A percentile compares a stretch with the other conserved stretches of the same genome.
Conservation (phyloP, 495 filamentous ascomycete genomes). For the Choiromyces venosus region DNA sequence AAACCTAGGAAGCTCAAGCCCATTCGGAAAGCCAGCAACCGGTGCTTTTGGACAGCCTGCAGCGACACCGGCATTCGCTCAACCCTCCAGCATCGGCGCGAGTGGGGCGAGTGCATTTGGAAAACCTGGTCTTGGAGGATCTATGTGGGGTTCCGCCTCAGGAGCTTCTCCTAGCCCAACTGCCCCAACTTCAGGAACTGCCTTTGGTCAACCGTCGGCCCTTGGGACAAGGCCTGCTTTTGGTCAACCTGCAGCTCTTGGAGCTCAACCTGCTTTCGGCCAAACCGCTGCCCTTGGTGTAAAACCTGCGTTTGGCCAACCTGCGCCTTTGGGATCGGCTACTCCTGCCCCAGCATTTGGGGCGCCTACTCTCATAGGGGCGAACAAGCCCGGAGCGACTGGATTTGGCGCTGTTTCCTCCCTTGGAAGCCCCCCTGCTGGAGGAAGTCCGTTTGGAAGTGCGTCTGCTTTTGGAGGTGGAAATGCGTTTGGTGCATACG, state of each 20-base stretch:
- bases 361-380: conserved; percentile 35
- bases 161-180: conserved; percentile 9
- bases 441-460: conserved; percentile 36
- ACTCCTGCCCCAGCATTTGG: conserved; percentile 42
- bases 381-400: conserved; percentile 10
- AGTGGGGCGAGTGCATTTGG: conserved; percentile 27
- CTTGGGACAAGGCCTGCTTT: conserved; percentile 21
- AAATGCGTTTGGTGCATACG: conserved; percentile 58
- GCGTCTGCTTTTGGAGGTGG: conserved; percentile 25
- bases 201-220: conserved; percentile 33
- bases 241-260: conserved; percentile 5
- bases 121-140: conserved; percentile 18
- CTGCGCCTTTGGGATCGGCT: conserved; percentile 43
- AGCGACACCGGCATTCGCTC: conserved; percentile 31
- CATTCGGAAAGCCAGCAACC: conserved; percentile 34
- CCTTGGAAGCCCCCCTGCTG: conserved; percentile 39
- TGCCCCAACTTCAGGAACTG: conserved; percentile 11
- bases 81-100: conserved; percentile 10
- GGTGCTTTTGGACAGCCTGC: conserved; percentile 29
- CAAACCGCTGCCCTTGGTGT: conserved; percentile 19
- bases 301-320: conserved; percentile 50
- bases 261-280: conserved; percentile 17
- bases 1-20: conserved; percentile 7
- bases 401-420: conserved; percentile 30
- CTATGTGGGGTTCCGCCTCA: conserved; percentile 5